Percentiles rank a stretch among this genome's conserved stretches.
phyloP scores from a whole-genome alignment of 2,329 filamentous ascomycete species.

The Emmonsia crescens region DNA sequence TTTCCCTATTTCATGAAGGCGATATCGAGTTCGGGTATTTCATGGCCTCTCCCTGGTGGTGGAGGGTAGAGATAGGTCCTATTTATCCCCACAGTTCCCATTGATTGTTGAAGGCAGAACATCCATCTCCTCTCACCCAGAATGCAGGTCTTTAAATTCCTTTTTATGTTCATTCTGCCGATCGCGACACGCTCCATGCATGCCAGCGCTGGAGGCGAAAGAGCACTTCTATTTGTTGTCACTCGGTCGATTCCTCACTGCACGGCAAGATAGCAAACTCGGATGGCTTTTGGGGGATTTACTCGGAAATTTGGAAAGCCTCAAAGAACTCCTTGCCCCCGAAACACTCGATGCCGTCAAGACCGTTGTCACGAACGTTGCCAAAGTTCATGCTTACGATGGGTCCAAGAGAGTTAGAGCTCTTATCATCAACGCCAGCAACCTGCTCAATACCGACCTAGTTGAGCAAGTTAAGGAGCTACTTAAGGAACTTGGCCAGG shows the following conservation, averaged over 20 bases:
- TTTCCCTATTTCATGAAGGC: not conserved
- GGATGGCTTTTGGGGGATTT: not conserved
- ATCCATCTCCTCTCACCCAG: not conserved
- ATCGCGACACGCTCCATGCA: not conserved
- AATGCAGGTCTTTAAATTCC: not conserved
- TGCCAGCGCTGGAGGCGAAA: not conserved
- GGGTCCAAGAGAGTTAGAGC: constrained; percentile 5
- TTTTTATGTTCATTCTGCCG: not conserved
- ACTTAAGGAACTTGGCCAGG: constrained; percentile 1
- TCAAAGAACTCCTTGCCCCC: constrained; percentile 5
- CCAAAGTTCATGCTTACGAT: constrained; percentile 7
- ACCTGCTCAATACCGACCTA: constrained; percentile 4
- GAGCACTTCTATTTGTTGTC: not conserved
- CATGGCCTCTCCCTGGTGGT: too few species aligned
- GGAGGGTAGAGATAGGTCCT: too few species aligned
- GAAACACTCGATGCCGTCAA: constrained; percentile 5
- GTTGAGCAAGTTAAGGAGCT: constrained; percentile 1
- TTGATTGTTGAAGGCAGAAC: not conserved
- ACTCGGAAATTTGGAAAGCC: not conserved
- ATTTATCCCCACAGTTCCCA: not conserved
- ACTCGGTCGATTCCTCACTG: not conserved
- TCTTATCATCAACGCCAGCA: constrained; percentile 3
- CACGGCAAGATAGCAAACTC: not conserved
- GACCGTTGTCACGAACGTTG: not conserved
- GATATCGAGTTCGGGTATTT: too few species aligned